Percentiles rank a stretch among this genome's conserved stretches.
Evolutionary conservation across 169 alveolate genomes (phyloP).

Genomic region (Plasmodium relictum): DNA sequence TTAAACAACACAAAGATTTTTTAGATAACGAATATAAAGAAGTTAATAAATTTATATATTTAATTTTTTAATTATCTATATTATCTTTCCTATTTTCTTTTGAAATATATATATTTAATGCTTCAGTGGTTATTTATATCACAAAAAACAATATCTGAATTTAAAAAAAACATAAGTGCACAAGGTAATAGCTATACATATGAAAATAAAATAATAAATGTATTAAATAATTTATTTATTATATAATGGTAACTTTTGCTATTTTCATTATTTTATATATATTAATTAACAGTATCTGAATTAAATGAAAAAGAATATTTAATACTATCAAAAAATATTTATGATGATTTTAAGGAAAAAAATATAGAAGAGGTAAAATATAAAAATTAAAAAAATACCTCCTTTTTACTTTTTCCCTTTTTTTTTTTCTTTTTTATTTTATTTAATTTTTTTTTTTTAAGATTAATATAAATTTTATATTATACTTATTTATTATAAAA

Average conservation of each 20-base stretch:
- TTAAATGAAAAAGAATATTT: slow-evolving; percentile 65
- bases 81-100: neutral
- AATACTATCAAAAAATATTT: slow-evolving; percentile 62
- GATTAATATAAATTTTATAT: slow-evolving; percentile 25
- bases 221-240: neutral
- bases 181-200: slow-evolving; percentile 23
- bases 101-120: neutral
- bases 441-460: slow-evolving; percentile 4
- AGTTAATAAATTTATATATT: slow-evolving; percentile 8
- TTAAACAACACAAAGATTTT: slow-evolving; percentile 69
- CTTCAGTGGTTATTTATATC: slow-evolving; percentile 47
- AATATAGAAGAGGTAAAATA: slow-evolving; percentile 52
- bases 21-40: slow-evolving; percentile 68
- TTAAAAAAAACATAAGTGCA: slow-evolving; percentile 50
- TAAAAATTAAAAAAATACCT: neutral
- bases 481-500: slow-evolving; percentile 27
- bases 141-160: slow-evolving; percentile 65
- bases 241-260: neutral
- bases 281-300: slow-evolving; percentile 41
- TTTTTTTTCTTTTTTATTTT: neutral
- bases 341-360: slow-evolving; percentile 55
- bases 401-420: neutral
- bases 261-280: neutral
- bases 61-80: neutral
- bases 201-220: neutral